A percentile compares a stretch with the other conserved stretches of the same genome.
Conservation (phyloP, 2,329 filamentous ascomycete species). For the Alternaria tenuissima region DNA sequence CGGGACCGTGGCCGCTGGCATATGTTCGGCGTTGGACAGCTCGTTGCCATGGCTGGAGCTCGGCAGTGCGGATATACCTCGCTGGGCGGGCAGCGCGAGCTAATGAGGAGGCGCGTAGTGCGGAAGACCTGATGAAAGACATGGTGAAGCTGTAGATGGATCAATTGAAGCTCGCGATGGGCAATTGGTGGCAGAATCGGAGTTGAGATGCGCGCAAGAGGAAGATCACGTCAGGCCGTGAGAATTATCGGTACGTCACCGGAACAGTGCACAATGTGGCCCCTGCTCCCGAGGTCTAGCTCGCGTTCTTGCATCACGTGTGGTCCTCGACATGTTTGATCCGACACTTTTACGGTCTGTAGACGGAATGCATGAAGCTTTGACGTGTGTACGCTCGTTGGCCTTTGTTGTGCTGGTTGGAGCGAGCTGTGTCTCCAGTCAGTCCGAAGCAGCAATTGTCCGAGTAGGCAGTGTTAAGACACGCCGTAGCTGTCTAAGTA, state of each 20-base stretch:
- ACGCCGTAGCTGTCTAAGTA: neutral
- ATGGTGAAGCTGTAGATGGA: slow-evolving; percentile 48
- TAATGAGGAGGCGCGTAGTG: slow-evolving; percentile 49
- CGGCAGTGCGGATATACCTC: slow-evolving; percentile 44
- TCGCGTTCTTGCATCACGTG: slow-evolving; percentile 11
- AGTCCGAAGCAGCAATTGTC: neutral
- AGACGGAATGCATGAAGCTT: neutral
- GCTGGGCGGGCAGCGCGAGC: slow-evolving; percentile 48
- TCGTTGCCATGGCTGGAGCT: slow-evolving; percentile 50
- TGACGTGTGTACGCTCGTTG: neutral
- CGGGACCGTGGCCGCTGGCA: slow-evolving; percentile 45
- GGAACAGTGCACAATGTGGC: neutral
- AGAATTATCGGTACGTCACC: slow-evolving; percentile 30
- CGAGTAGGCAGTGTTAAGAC: neutral
- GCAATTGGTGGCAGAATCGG: slow-evolving; percentile 41
- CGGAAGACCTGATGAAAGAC: slow-evolving; percentile 49
- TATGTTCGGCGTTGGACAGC: slow-evolving; percentile 51
- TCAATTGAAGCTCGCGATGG: slow-evolving; percentile 46
- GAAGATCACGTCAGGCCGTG: slow-evolving; percentile 28
- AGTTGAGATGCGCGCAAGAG: slow-evolving; percentile 19
- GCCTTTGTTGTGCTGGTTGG: neutral
- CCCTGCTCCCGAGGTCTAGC: slow-evolving; percentile 2
- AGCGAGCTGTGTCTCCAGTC: neutral
- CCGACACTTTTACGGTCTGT: neutral
- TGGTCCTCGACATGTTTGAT: neutral